Conservation (phyloP, 805 yeast genomes). For the Candida broadrunensis region DNA sequence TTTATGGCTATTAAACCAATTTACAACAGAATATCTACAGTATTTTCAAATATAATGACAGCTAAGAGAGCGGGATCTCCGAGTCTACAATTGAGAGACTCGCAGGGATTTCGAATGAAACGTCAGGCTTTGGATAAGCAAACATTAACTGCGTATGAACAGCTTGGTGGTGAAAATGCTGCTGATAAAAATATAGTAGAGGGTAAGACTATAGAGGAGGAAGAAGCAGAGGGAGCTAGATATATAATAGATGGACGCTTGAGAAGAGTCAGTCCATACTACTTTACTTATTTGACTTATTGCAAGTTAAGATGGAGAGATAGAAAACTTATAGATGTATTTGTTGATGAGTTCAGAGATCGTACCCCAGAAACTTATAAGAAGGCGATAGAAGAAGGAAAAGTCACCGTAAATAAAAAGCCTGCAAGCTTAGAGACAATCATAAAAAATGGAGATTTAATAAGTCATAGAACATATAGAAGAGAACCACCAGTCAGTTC, state of each 20-base stretch:
- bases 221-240: constrained; percentile 56
- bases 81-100: constrained; percentile 29
- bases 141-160: constrained; percentile 38
- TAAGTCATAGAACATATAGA: constrained; percentile 75
- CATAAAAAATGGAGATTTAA: constrained; percentile 78
- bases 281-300: constrained; percentile 83
- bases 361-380: constrained; percentile 64
- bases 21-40: no score
- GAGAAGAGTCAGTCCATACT: constrained; percentile 80
- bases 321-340: constrained; percentile 74
- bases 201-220: constrained; percentile 45
- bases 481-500: constrained; percentile 86
- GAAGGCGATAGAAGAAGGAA: constrained; percentile 51
- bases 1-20: no score
- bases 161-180: constrained; percentile 31
- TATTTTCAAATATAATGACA: no score
- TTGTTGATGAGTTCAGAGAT: constrained; percentile 81
- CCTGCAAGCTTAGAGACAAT: constrained; percentile 63
- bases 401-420: constrained; percentile 68
- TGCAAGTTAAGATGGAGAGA: constrained; percentile 93
- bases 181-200: constrained; percentile 18
- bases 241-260: constrained; percentile 58
- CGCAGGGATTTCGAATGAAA: constrained; percentile 46
- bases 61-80: constrained; percentile 8
- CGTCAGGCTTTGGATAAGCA: constrained; percentile 43